Evolutionary conservation across 2,329 filamentous ascomycete species (phyloP).

Genomic region (Neocatenulostroma microsporum): DNA sequence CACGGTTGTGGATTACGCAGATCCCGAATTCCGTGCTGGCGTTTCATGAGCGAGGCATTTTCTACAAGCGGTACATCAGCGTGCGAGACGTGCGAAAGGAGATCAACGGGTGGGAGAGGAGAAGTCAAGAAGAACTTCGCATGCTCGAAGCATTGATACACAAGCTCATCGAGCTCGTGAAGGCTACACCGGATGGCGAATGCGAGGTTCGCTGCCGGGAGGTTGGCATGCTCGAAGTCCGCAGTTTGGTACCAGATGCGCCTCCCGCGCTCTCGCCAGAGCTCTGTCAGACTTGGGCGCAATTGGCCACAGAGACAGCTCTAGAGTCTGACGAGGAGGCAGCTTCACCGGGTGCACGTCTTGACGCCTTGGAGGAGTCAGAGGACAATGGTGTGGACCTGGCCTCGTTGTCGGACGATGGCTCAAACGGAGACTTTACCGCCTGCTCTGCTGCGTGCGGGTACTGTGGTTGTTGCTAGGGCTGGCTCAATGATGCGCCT

Average conservation of each 20-base stretch:
- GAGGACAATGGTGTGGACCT: constrained; percentile 6
- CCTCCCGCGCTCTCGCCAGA: constrained; percentile 5
- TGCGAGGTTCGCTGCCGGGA: constrained; percentile 31
- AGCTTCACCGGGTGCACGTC: neutral
- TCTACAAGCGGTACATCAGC: constrained; percentile 36
- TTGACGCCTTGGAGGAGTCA: constrained; percentile 2
- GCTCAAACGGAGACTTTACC: constrained; percentile 12
- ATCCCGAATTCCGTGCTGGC: constrained; percentile 47
- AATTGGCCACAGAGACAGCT: neutral
- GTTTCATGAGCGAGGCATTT: constrained; percentile 39
- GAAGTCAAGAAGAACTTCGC: neutral
- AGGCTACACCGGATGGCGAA: constrained; percentile 13
- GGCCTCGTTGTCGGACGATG: constrained; percentile 8
- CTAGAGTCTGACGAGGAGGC: constrained; percentile 3
- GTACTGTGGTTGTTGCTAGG: constrained; percentile 11
- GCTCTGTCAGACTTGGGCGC: constrained; percentile 7
- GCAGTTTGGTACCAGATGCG: constrained; percentile 10
- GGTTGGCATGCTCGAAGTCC: constrained; percentile 29
- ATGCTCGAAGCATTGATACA: constrained; percentile 25
- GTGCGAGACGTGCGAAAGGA: constrained; percentile 31
- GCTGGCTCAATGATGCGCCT: no score
- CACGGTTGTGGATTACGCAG: constrained; percentile 45
- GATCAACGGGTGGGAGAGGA: constrained; percentile 36
- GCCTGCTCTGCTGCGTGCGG: constrained; percentile 12
- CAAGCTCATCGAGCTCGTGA: constrained; percentile 25